Evolutionary conservation across 352 stramenopile species (phyloP), one percentile per base, ranked within the genome.

Genomic region (Achlya hypogyna): DNA sequence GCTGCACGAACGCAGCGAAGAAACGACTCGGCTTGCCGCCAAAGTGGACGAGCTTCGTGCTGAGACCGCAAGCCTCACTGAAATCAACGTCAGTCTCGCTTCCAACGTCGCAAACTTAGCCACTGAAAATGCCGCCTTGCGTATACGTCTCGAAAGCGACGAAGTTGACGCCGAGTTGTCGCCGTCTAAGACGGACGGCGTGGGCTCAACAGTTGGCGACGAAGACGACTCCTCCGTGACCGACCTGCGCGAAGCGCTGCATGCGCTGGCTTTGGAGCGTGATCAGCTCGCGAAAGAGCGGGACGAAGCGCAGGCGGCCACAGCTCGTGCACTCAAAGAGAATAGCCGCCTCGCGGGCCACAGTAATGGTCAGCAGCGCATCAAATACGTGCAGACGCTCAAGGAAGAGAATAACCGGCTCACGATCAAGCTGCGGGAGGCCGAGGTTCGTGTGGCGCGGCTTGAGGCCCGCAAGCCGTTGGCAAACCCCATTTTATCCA

Each of bases 351-450:
- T 67, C 1, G 60, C 60, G 8, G 60, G 60, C n/a, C 60, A 67
- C 29, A 20, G 29, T 8, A 67, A 67, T 27, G 28, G 28, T 10
- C 38, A 49, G 12, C 60, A 67, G 28, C 43, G 51, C 27, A 67
- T 67, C 20, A 67, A 67, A 53, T 67, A 67, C 34, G 60, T 67
- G 23, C 60, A 67, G n/a, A 18, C 51, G 27, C 60, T 67, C 0
- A 59, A 58, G 32, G 60, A 60, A 29, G 60, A 67, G 47, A 67
- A 67, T 27, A 67, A 67, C 22, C 51, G 51, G 43, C 23, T 67
- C 14, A 49, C 51, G 8, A 22, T 45, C 20, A 29, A 67, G 34
- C 45, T 67, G 16, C 60, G 51, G 6, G 60, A 67, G 6, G 51
- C 51, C 9, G 60, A 67, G 27, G 34, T 22, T 4, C n/a, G 54